A percentile compares a stretch with the other conserved stretches of the same genome.
phyloP scores from a whole-genome alignment of 2,329 filamentous ascomycete species.

The Incumbomyces lentus region DNA sequence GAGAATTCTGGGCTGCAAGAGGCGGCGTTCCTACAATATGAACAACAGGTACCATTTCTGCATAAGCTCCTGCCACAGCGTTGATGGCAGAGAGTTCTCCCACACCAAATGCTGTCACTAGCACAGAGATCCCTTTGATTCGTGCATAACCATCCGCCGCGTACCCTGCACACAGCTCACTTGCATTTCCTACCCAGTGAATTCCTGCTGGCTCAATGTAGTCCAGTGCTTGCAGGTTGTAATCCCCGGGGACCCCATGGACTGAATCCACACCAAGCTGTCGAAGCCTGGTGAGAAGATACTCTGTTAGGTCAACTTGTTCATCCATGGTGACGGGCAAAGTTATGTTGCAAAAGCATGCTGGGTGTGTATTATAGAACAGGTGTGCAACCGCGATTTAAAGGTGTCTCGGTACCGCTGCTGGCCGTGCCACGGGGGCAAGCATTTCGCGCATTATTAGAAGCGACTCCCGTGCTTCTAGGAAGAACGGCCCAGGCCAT shows the following conservation, averaged over 20 bases:
- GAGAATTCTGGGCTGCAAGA: conserved; percentile 12
- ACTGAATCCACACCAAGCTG: conserved; percentile 40
- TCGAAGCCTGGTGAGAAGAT: conserved; percentile 40
- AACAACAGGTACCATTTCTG: conserved; percentile 49
- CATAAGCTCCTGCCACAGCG: conserved; percentile 39
- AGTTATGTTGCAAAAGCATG: no score
- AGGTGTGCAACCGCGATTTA: no score
- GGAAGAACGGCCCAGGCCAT: no score
- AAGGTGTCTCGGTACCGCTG: no score
- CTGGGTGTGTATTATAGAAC: no score
- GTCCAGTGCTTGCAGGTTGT: conserved; percentile 39
- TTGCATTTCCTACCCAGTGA: conserved; percentile 51
- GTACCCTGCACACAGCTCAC: conserved; percentile 57
- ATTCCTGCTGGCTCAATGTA: conserved; percentile 46
- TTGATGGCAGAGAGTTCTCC: conserved; percentile 37
- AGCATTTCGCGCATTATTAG: no score
- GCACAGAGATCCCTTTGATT: conserved; percentile 29
- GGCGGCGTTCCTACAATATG: conserved; percentile 45
- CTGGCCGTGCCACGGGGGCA: no score
- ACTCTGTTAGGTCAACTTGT: conserved; percentile 38
- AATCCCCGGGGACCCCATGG: conserved; percentile 44
- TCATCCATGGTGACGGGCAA: conserved; percentile 9
- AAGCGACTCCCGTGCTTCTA: no score
- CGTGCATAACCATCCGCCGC: conserved; percentile 72
- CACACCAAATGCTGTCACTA: conserved; percentile 52